Base-by-base conservation (phyloP, 306 rosid genomes). In the Hylodesmum podocarpum region DNA sequence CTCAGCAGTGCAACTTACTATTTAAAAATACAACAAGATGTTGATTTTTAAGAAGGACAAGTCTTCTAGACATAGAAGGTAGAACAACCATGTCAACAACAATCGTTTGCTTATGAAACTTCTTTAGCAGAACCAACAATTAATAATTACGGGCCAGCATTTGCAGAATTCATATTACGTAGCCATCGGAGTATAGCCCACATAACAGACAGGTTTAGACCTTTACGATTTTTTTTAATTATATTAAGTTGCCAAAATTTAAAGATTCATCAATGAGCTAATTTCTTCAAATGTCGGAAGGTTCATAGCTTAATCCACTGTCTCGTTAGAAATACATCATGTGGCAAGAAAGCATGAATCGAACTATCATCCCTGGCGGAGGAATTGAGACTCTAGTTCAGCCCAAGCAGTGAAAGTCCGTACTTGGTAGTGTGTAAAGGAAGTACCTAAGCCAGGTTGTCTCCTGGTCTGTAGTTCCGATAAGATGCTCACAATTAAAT, bases 291-390 rank as follows among this genome's bases (percentile, higher is more conserved):
- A 87, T 91, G 97, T 63, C 85, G 91, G 68, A 91, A 84, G 18
- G 94, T 89, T 61, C 79, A 62, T 59, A 89, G 97, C 82, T 93
- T 93, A 70, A 93, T 93, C 98, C 98, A 93, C 77, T 89, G 88
- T 51, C 98, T n/a, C n/a, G n/a, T n/a, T n/a, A n/a, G n/a, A n/a
- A n/a, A n/a, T n/a, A n/a, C 84, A 70, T 93, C 97, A 61, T 87
- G 87, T 2, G 98, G 98, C 78, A 87, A 79, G 85, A 84, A 93
- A 54, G 88, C 98, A 68, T 83, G 98, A 70, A 84, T 49, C 16
- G 96, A 79, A 82, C 87, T 93, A 77, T 93, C 98, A 77, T 82
- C 91, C 59, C 98, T 93, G 90, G 77, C 80, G 59, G 76, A 43
- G 66, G 62, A 74, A 72, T n/a, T n/a, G n/a, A n/a, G n/a, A n/a